These are phyloP conservation scores for Dichotomocladium elegans DNA, from an alignment of 371 early-diverging fungal genomes.

Conservation along the genomic window DNA sequence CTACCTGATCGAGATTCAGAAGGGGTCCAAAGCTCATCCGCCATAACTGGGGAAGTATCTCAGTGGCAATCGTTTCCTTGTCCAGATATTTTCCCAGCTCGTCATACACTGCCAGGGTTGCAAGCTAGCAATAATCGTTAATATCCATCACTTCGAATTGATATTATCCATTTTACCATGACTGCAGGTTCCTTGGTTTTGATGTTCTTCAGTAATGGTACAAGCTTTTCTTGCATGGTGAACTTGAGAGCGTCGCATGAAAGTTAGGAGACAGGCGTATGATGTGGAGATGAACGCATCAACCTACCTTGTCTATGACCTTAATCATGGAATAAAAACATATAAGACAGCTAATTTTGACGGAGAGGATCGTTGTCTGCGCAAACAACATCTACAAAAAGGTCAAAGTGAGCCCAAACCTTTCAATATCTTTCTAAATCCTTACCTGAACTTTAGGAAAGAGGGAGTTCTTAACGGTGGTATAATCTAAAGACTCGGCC, in stretches of 20 bases:
- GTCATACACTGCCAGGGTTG: conserved; percentile 78
- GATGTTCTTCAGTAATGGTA: conserved; percentile 73
- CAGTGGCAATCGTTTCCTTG: conserved; percentile 72
- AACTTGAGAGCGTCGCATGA: conserved; percentile 17
- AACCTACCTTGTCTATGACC: conserved; percentile 62
- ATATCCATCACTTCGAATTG: not conserved
- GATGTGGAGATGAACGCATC: not conserved
- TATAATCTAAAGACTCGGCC: conserved; percentile 63
- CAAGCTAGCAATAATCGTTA: conserved; percentile 40
- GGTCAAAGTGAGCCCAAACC: not conserved
- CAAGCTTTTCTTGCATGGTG: conserved; percentile 68
- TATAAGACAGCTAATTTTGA: conserved; percentile 73
- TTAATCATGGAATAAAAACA: conserved; percentile 74
- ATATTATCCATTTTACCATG: conserved; percentile 49
- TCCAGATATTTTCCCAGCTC: conserved; percentile 73
- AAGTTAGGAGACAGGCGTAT: not conserved
- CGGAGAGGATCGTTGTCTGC: conserved; percentile 65
- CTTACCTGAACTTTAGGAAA: conserved; percentile 71
- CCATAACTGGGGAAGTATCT: conserved; percentile 81
- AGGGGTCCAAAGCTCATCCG: conserved; percentile 67
- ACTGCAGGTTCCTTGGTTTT: conserved; percentile 78
- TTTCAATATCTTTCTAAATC: not conserved
- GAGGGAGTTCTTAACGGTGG: conserved; percentile 65
- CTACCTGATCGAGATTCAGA: conserved; percentile 67
- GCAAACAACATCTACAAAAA: conserved; percentile 53